Evolutionary conservation across 305 asterid species (phyloP).

Genomic region (Ajuga reptans): DNA sequence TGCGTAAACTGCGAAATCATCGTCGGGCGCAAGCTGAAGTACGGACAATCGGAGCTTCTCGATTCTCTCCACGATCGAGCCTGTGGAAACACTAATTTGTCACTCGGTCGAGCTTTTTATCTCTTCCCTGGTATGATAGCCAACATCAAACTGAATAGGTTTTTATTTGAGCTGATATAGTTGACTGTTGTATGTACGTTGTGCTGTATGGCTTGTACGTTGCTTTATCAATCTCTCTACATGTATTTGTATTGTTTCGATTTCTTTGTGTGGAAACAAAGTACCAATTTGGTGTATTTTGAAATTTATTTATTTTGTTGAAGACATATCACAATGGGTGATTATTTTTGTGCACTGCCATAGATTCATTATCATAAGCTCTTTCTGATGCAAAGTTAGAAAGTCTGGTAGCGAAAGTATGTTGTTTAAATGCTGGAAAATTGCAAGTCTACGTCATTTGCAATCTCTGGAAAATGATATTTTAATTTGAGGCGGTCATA

Average conservation of each 20-base stretch:
- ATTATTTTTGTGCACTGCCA: background rate
- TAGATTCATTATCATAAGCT: background rate
- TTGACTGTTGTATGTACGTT: background rate
- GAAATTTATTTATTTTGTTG: background rate
- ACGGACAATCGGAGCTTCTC: constrained; percentile 60
- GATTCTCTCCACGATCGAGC: constrained; percentile 55
- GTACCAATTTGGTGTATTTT: background rate
- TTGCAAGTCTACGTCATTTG: too few species aligned
- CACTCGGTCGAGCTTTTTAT: constrained; percentile 42
- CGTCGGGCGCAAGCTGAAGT: constrained; percentile 61
- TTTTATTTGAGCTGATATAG: constrained; percentile 9
- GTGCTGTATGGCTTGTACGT: constrained; percentile 2
- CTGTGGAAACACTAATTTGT: constrained; percentile 30
- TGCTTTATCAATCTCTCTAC: background rate
- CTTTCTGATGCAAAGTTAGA: background rate
- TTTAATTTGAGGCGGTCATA: too few species aligned
- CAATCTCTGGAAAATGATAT: too few species aligned
- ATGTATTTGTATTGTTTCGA: too few species aligned
- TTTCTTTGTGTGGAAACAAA: background rate
- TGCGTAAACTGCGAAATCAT: constrained; percentile 70
- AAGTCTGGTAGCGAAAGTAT: background rate
- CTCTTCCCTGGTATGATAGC: constrained; percentile 68
- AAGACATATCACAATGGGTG: background rate
- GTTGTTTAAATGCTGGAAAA: background rate
- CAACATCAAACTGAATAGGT: background rate